These are phyloP conservation scores for Acanthamoeba triangularis DNA, from an alignment of 208 protist genomes.

Conservation along the genomic window DNA sequence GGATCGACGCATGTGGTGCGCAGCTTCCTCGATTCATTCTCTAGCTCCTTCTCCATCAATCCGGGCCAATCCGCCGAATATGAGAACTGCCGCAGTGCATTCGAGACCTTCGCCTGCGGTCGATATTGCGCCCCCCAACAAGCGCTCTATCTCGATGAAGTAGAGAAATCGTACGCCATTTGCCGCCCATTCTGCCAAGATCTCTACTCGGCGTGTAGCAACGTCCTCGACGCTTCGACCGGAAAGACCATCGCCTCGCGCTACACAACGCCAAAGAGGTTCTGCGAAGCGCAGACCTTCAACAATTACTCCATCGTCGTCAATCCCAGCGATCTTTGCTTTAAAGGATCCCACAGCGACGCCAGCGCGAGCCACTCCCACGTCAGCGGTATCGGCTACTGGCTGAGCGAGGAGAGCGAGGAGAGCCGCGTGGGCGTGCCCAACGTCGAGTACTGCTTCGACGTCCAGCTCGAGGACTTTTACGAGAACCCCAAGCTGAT, in stretches of 20 bases:
- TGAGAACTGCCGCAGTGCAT: background rate
- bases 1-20: constrained; percentile 23
- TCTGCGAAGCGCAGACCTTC: constrained; percentile 34
- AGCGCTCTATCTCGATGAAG: constrained; percentile 32
- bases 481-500: constrained; percentile 58
- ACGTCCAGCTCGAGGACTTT: constrained; percentile 63
- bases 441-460: constrained; percentile 43
- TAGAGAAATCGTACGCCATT: constrained; percentile 24
- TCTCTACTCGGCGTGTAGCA: constrained; percentile 2
- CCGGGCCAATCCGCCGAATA: background rate
- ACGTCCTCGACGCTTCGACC: background rate
- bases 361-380: constrained; percentile 43
- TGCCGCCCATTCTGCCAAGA: constrained; percentile 49
- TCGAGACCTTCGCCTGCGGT: constrained; percentile 70
- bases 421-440: constrained; percentile 10
- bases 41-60: background rate
- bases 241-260: background rate
- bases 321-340: constrained; percentile 55
- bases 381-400: constrained; percentile 34
- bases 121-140: constrained; percentile 65
- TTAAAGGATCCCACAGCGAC: background rate
- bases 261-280: constrained; percentile 9
- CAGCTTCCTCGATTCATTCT: background rate
- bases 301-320: constrained; percentile 51
- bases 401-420: background rate